Base-by-base conservation (phyloP, 2,329 filamentous ascomycete genomes). In the Exophiala aquamarina region DNA sequence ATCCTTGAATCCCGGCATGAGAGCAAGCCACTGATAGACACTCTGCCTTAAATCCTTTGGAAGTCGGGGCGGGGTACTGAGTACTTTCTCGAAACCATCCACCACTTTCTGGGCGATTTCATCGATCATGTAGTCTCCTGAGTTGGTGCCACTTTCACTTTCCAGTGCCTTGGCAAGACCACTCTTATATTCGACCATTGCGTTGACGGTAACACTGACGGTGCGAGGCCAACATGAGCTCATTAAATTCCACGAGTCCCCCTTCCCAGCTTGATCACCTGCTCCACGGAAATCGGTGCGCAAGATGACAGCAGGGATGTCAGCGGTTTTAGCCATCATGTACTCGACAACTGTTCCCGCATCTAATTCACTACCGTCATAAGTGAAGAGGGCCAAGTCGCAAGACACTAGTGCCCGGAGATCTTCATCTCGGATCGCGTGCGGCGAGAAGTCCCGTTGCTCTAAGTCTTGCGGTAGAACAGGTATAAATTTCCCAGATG, bases 241-340 rank as follows among this genome's bases (percentile, higher is more conserved):
- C 58, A 60, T 60, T 44, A 60, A 41, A 29, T 60, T 60, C 58
- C 58, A 60, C 14, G 50, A 28, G 28, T 60, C 54, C n/a, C 50
- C 49, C 4, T 26, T 29, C n/a, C 28, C 45, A 9, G 32, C 39
- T 39, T 60, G 58, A 37, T 60, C 58, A 19, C 58, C 58, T 4
- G 50, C 50, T 15, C 55, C 56, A 6, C 58, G 46, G 41, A 60
- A 57, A 38, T 60, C 58, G 3, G 56, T 59, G 13, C 58, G 43
- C 15, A 60, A 28, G 28, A 60, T 56, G 14, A 60, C 58, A n/a
- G 48, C 38, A 4, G 58, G 58, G 20, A 60, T 55, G 28, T 60
- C 58, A 1, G 58, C 58, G 43, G 57, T 55, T 41, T 60, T 60
- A 23, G 58, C 47, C 26, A 55, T 37, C 54, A 59, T 57, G 39